Percentiles rank a stretch among this genome's conserved stretches.
phyloP scores from a whole-genome alignment of 805 yeast genomes.

The Metschnikowia matae region DNA sequence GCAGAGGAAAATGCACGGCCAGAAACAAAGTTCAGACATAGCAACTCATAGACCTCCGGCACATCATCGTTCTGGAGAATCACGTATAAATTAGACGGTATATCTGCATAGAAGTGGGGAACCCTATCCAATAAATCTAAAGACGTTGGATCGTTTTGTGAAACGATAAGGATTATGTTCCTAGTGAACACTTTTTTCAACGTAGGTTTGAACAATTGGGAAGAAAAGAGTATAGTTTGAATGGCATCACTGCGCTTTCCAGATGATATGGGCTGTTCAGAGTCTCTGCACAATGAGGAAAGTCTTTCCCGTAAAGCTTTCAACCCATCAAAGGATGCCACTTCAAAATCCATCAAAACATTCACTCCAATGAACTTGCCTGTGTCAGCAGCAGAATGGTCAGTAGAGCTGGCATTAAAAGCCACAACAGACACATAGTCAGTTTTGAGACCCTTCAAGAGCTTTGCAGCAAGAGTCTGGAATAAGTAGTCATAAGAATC shows the following conservation, averaged over 20 bases:
- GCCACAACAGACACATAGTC: slow-evolving; percentile 36
- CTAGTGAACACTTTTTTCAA: slow-evolving; percentile 30
- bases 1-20: slow-evolving; percentile 2
- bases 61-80: slow-evolving; percentile 2
- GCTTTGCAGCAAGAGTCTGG: slow-evolving; percentile 39
- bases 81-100: slow-evolving; percentile 10
- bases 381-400: slow-evolving; percentile 12
- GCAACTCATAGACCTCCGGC: not conserved
- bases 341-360: slow-evolving; percentile 17
- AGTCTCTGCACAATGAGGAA: slow-evolving; percentile 7
- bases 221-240: slow-evolving; percentile 33
- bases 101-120: slow-evolving; percentile 9
- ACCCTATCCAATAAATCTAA: slow-evolving; percentile 5
- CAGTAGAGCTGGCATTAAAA: slow-evolving; percentile 21
- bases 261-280: not conserved
- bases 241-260: slow-evolving; percentile 16
- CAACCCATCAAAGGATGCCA: slow-evolving; percentile 19
- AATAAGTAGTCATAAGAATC: slow-evolving; percentile 35
- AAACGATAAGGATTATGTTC: slow-evolving; percentile 35
- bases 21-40: slow-evolving; percentile 4
- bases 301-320: slow-evolving; percentile 7
- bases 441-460: slow-evolving; percentile 41
- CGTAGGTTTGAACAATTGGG: slow-evolving; percentile 30
- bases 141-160: slow-evolving; percentile 7
- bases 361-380: slow-evolving; percentile 16